Evolutionary conservation across 805 yeast species (phyloP), one percentile per base, ranked within the genome.

Genomic region (Jamesozyma spencerorum): DNA sequence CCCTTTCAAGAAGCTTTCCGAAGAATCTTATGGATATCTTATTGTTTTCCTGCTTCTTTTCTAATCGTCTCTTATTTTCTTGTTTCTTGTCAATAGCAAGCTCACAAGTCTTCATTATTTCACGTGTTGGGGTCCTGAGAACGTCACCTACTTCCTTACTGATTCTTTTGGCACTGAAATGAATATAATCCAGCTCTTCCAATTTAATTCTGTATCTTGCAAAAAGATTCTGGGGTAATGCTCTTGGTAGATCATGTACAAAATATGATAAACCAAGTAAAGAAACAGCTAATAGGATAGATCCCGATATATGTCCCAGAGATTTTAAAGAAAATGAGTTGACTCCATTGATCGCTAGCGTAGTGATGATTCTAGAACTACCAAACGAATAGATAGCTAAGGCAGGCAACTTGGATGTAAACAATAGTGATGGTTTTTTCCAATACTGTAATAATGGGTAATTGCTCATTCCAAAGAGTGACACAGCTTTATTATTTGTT

Each of bases 141-240:
- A 92, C 95, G 50, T 77, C 77, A 22, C 92, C 70, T 43, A 86
- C 84, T 56, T 90, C 97, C 48, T 75, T 77, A 0, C 94, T 70
- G 6, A 92, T 74, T 45, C 98, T 71, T 36, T 71, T 73, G 1
- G 95, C 78, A 57, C 88, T 90, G 34, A 69, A 52, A 50, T 83
- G 92, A 11, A 84, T 78, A 53, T 87, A 92, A 45, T 88, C 96
- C 49, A 78, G 62, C 13, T 72, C 74, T 32, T 69, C 68, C 27
- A 92, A 66, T 52, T 81, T 82, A 5, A 55, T 55, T 47, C 73
- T 74, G 48, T 90, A 74, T 60, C 83, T 85, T 36, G 71, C 68
- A 0, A 92, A 86, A 43, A 86, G 72, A 43, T 87, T 87, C 48
- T 86, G 69, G 15, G 95, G 94, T 51, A 85, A 77, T 0, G 97